These are phyloP conservation scores for Agaricales sp. DNA, from an alignment of 1,284 basidiomycete genomes.

Conservation along the genomic window DNA sequence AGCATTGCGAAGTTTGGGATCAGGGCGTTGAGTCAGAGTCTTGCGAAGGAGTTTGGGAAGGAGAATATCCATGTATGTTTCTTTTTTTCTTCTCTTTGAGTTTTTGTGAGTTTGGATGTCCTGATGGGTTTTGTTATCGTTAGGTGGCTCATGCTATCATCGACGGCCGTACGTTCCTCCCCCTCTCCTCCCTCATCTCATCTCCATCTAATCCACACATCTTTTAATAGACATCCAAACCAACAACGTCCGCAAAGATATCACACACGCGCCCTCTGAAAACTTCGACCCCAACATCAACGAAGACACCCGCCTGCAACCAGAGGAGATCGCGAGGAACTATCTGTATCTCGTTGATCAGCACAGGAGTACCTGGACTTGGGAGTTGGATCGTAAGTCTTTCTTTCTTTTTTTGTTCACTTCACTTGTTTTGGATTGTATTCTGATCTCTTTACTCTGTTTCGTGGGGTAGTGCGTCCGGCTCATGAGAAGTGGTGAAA, in stretches of 20 bases:
- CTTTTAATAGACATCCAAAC: background rate
- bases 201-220: background rate
- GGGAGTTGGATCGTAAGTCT: conserved; percentile 1
- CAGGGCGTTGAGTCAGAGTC: conserved; percentile 61
- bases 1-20: conserved; percentile 60
- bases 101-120: conserved; percentile 37
- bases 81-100: no score
- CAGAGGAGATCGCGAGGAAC: conserved; percentile 53
- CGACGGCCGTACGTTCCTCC: background rate
- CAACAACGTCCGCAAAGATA: background rate
- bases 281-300: background rate
- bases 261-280: background rate
- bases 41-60: conserved; percentile 73
- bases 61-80: conserved; percentile 41
- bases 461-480: background rate
- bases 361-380: conserved; percentile 2
- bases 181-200: background rate
- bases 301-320: conserved; percentile 29
- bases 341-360: background rate
- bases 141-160: background rate
- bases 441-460: background rate
- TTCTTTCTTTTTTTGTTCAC: background rate
- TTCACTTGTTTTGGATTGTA: background rate
- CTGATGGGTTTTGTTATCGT: no score
- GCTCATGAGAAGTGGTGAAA: background rate